Evolutionary conservation across 176 grass and related monocot genomes (phyloP).

Genomic region (Ensete glaucum): DNA sequence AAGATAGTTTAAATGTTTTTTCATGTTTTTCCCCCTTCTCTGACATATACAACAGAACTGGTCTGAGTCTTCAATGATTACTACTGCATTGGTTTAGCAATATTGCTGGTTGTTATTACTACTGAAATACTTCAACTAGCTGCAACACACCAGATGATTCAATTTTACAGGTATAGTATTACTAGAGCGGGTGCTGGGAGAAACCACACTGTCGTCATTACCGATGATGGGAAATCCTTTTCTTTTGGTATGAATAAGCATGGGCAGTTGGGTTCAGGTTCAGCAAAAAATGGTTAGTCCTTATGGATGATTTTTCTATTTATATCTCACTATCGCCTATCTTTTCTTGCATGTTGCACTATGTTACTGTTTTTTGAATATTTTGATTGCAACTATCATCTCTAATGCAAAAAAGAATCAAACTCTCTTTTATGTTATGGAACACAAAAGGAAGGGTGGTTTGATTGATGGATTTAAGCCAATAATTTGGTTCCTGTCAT

Average conservation of each 20-base stretch:
- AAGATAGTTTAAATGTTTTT: too few relatives aligned
- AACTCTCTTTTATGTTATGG: too few relatives aligned
- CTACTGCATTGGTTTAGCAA: not conserved
- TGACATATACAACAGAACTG: not conserved
- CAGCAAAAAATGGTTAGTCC: slow-evolving; percentile 55
- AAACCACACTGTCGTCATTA: slow-evolving; percentile 82
- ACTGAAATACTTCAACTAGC: not conserved
- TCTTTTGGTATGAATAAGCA: slow-evolving; percentile 89
- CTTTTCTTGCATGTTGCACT: not conserved
- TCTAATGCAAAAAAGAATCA: not conserved
- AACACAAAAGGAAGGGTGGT: too few relatives aligned
- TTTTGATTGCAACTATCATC: not conserved
- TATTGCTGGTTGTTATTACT: not conserved
- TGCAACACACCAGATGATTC: not conserved
- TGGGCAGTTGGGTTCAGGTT: slow-evolving; percentile 80
- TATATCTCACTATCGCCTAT: not conserved
- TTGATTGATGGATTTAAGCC: too few relatives aligned
- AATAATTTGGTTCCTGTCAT: too few relatives aligned
- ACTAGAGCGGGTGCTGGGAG: slow-evolving; percentile 68
- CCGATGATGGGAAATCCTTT: slow-evolving; percentile 67
- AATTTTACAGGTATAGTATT: slow-evolving; percentile 49
- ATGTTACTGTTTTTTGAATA: not conserved
- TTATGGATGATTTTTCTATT: slow-evolving; percentile 17
- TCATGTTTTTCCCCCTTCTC: not conserved
- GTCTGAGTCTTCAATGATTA: not conserved